These are phyloP conservation scores for Thelonectria discophora DNA, from an alignment of 2,329 filamentous ascomycete species.

Conservation along the genomic window DNA sequence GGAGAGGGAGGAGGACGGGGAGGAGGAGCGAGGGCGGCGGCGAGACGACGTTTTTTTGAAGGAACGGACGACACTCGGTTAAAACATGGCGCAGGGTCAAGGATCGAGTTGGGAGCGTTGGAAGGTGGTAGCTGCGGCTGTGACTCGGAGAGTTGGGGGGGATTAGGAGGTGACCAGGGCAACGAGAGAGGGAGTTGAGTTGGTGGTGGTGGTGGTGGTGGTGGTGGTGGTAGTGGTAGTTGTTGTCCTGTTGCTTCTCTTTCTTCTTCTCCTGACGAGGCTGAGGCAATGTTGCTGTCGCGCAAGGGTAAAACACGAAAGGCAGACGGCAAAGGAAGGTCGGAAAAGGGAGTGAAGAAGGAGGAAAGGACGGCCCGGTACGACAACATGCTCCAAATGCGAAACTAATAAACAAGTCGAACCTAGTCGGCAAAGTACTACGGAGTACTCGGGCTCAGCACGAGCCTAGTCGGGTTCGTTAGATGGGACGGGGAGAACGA, in stretches of 20 bases:
- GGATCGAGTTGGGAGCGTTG: constrained; percentile 2
- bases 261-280: not conserved
- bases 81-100: constrained; percentile 23
- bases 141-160: not conserved
- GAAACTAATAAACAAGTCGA: constrained; percentile 16
- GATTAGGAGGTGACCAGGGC: constrained; percentile 8
- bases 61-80: constrained; percentile 17
- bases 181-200: not conserved
- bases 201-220: not conserved
- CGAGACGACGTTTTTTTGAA: constrained; percentile 16
- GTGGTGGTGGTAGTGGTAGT: not conserved
- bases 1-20: constrained; percentile 28
- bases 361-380: constrained; percentile 15
- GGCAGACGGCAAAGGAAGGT: constrained; percentile 27
- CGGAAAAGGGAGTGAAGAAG: constrained; percentile 16
- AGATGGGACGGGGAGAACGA: too few species aligned
- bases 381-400: constrained; percentile 16
- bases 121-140: constrained; percentile 3
- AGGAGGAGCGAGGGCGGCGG: constrained; percentile 10
- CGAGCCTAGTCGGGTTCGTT: too few species aligned
- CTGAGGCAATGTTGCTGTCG: constrained; percentile 4
- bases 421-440: not conserved
- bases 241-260: not conserved
- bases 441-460: constrained; percentile 1
- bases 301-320: constrained; percentile 14